phyloP scores from a whole-genome alignment of 2,329 filamentous ascomycete genomes.

The Epichloe elymi region DNA sequence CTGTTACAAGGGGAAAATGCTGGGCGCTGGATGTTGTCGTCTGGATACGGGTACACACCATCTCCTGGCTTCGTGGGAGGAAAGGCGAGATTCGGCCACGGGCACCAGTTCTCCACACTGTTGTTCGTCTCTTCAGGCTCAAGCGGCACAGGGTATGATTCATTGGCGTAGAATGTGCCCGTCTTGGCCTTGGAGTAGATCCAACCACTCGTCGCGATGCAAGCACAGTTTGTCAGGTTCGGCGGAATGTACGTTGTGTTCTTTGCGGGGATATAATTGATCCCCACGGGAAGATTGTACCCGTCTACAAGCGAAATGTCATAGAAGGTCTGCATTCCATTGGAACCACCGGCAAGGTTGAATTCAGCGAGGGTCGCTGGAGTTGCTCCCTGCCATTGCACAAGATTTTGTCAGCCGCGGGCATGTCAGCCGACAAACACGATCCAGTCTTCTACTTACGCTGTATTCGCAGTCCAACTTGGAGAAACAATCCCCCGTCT shows the following conservation, averaged over 20 bases:
- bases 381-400: conserved; percentile 44
- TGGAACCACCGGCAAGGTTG: conserved; percentile 53
- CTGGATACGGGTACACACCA: conserved; percentile 69
- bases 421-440: not conserved
- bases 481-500: conserved; percentile 61
- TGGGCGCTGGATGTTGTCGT: conserved; percentile 57
- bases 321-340: conserved; percentile 57
- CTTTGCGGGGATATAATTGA: conserved; percentile 45
- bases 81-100: conserved; percentile 60
- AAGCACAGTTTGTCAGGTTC: conserved; percentile 64
- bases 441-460: conserved; percentile 31
- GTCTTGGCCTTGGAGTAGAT: conserved; percentile 41
- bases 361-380: conserved; percentile 74
- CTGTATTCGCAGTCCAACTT: conserved; percentile 55
- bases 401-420: conserved; percentile 1
- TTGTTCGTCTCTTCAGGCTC: conserved; percentile 44
- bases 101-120: conserved; percentile 58
- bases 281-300: conserved; percentile 64
- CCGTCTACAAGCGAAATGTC: conserved; percentile 78
- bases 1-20: conserved; percentile 67
- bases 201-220: conserved; percentile 56
- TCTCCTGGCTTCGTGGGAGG: conserved; percentile 58
- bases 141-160: conserved; percentile 53
- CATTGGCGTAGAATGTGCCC: conserved; percentile 48
- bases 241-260: conserved; percentile 57